Evolutionary conservation across 2,329 filamentous ascomycete species (phyloP).

Genomic region (Ceratocystis alfenasii): DNA sequence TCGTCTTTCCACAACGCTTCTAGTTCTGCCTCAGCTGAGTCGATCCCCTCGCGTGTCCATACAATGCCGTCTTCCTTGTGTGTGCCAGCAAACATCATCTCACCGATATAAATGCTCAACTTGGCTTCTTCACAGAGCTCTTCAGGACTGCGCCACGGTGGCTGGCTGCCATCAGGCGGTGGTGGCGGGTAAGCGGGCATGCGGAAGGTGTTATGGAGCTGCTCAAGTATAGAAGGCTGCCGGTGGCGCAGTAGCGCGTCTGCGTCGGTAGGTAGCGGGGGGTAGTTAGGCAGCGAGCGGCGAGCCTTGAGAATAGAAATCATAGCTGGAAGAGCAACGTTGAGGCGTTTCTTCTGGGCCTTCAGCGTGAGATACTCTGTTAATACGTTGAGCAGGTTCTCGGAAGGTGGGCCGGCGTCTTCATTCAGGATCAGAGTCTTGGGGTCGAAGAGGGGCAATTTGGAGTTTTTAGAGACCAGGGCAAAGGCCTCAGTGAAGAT

Average conservation of each 20-base stretch:
- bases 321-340: conserved; percentile 67
- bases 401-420: conserved; percentile 46
- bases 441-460: conserved; percentile 39
- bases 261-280: conserved; percentile 24
- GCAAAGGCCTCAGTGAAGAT: conserved; percentile 67
- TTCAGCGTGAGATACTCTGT: conserved; percentile 70
- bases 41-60: conserved; percentile 84
- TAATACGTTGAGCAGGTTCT: conserved; percentile 62
- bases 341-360: conserved; percentile 55
- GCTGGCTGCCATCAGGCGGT: conserved; percentile 55
- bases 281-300: conserved; percentile 41
- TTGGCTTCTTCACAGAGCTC: conserved; percentile 75
- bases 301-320: conserved; percentile 73
- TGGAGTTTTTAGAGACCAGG: conserved; percentile 49
- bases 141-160: conserved; percentile 50
- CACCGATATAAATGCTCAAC: conserved; percentile 80
- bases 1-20: conserved; percentile 28
- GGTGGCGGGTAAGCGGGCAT: conserved; percentile 58
- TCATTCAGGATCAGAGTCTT: conserved; percentile 53
- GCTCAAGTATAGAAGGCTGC: conserved; percentile 20
- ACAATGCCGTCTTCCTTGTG: conserved; percentile 58
- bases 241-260: conserved; percentile 14
- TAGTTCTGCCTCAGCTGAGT: conserved; percentile 60
- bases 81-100: conserved; percentile 66
- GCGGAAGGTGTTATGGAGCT: conserved; percentile 11